Evolutionary conservation across 139 green algal species (phyloP).

Genomic region (Eudorina sp.): DNA sequence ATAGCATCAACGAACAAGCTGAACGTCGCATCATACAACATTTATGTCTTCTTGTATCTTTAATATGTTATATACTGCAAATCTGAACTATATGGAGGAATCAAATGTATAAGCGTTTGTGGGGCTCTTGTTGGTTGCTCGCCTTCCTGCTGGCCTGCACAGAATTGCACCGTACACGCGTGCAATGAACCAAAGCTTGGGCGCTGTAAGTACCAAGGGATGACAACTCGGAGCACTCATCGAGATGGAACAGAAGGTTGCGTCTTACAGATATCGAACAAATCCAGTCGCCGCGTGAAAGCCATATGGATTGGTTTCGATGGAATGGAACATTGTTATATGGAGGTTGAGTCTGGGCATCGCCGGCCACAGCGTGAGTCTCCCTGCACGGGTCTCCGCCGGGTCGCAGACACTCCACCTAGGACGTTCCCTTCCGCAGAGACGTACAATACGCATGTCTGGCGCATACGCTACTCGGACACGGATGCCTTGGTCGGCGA

Average conservation of each 20-base stretch:
- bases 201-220: no score
- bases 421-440: slow-evolving; percentile 17
- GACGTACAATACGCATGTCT: slow-evolving; percentile 68
- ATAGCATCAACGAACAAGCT: no score
- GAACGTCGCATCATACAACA: no score
- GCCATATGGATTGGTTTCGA: slow-evolving; percentile 64
- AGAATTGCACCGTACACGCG: no score
- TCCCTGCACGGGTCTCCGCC: not conserved
- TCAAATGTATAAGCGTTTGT: no score
- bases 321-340: slow-evolving; percentile 40
- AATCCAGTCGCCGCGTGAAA: not conserved
- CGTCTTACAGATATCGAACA: slow-evolving; percentile 46
- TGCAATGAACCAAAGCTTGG: no score
- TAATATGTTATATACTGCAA: no score
- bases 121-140: no score
- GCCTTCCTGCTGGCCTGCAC: no score
- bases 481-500: not conserved
- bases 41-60: no score
- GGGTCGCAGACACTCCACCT: not conserved
- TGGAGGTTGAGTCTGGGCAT: slow-evolving; percentile 9
- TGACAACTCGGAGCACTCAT: not conserved
- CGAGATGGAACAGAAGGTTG: slow-evolving; percentile 4
- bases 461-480: slow-evolving; percentile 46
- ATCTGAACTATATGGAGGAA: no score
- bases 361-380: slow-evolving; percentile 31